Conservation (phyloP, 2,329 filamentous ascomycete species). For the Fusarium sp. region DNA sequence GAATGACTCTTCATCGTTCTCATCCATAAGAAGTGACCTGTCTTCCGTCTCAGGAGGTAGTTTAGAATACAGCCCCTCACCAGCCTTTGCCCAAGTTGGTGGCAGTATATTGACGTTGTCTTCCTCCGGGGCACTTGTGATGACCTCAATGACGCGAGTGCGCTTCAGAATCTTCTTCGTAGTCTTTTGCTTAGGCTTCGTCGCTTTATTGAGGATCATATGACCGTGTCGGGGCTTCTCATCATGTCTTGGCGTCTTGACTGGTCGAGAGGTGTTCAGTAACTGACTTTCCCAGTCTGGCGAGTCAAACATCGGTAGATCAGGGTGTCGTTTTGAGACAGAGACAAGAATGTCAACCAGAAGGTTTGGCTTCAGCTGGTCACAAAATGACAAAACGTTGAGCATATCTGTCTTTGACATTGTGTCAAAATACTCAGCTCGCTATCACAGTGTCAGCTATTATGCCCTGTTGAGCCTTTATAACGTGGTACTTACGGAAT, state of each 20-base stretch:
- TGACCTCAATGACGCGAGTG: conserved; percentile 44
- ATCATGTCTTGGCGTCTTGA: conserved; percentile 27
- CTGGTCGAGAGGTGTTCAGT: conserved; percentile 19
- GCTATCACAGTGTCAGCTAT: conserved; percentile 44
- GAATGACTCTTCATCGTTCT: conserved; percentile 58
- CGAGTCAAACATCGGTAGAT: conserved; percentile 58
- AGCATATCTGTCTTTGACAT: conserved; percentile 56
- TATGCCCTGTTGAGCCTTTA: background rate
- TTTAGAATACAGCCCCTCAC: conserved; percentile 56
- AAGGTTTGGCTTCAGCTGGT: conserved; percentile 57
- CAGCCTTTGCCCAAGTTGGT: conserved; percentile 56
- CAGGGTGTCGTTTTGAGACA: conserved; percentile 57
- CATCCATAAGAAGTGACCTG: conserved; percentile 52
- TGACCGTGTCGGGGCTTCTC: conserved; percentile 51
- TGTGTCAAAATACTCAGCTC: conserved; percentile 55
- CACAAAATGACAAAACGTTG: conserved; percentile 57
- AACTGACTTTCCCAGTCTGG: conserved; percentile 55
- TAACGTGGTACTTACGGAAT: conserved; percentile 50
- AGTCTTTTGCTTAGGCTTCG: conserved; percentile 50
- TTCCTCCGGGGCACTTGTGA: conserved; percentile 48
- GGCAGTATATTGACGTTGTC: conserved; percentile 53
- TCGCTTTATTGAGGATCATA: conserved; percentile 43
- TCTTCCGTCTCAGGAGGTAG: conserved; percentile 56
- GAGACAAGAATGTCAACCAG: conserved; percentile 58
- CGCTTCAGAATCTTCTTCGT: conserved; percentile 52